Base-by-base conservation (phyloP, 2,329 filamentous ascomycete species). In the Xylariaceae sp. region DNA sequence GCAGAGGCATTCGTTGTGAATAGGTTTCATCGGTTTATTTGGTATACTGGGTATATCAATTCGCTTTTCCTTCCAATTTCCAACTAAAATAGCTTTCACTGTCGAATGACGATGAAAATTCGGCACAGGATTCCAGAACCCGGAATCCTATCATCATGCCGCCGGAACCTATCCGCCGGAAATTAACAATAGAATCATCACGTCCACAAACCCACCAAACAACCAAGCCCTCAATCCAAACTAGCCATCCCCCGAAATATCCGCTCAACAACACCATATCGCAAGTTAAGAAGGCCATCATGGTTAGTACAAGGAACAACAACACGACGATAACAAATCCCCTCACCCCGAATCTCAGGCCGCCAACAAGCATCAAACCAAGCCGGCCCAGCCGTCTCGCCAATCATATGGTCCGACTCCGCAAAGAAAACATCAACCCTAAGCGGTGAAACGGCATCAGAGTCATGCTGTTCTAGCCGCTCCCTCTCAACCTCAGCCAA, bases 351-450 rank as follows among this genome's bases (percentile, higher is more conserved):
- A 18, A 55, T 51, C 12, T 61, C 58, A 4, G 50, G 15, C 5
- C 44, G 48, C 62, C 62, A 64, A 18, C 62, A 64, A 8, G 55
- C 10, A n/a, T 60, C 37, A 7, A 64, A 58, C 59, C 59, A 64
- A n/a, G 42, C 19, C 12, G 53, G 61, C 5, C 46, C 59, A 4
- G 21, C 13, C 0, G 41, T 49, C 7, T 55, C 60, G 1, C 62
- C 61, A 32, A 64, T 64, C 47, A 64, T 62, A 16, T 22, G 29
- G 26, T 64, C 62, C 2, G 58, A 49, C 42, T 62, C 61, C 5
- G 62, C 58, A 49, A 59, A 63, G 49, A 59, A 63, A 9, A 62
- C 57, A 5, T 54, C 26, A n/a, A 63, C 54, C 26, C 37, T 43
- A 8, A 62, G 57, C 15, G 51, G 49, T 22, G 42, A 32, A 6